Evolutionary conservation across 768 basidiomycete genomes (phyloP), one percentile per base, ranked within the genome.

Genomic region (Mycena haematopus): DNA sequence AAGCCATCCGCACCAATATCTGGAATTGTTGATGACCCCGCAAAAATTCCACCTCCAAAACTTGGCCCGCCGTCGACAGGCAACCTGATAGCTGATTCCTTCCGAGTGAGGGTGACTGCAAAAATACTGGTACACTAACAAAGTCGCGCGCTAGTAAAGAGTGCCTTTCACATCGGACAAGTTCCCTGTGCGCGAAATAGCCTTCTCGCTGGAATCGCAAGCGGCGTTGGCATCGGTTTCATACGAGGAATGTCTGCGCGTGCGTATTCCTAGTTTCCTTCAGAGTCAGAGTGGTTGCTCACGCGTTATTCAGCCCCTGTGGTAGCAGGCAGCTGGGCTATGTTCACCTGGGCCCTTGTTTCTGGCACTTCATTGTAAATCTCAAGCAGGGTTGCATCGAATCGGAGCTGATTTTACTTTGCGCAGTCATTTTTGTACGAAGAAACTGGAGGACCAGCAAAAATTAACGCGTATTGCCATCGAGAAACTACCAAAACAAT

Each of bases 111-210:
- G 38, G 31, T 55, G 7, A n/a, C 40, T 22, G 17, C 3, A 27
- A 15, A 6, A 19, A 29, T 22, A 19, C 36, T n/a, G n/a, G 17
- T 6, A 6, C 31, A 44, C 62, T 56, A 38, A 55, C 42, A 27
- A 62, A 40, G 6, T 36, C 46, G 9, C 40, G 63, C 46, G 25
- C 36, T 46, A 65, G 53, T 63, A 42, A 66, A 82, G 80, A 90
- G 90, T 73, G 76, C 87, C 19, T 77, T 80, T 64, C 82, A 85
- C 71, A 81, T 93, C 52, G 80, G 81, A 53, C 85, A 91, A 68
- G 80, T 92, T 13, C 92, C 91, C 3, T 94, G 92, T 70, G 90
- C 88, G 51, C 81, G 93, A 38, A 89, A 84, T 62, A 89, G 89
- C 70, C 75, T 94, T 38, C 75, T 94, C 66, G 84, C 82, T 54